Percentiles rank a stretch among this genome's conserved stretches.
These are phyloP conservation scores for Candida dubliniensis DNA, from an alignment of 1,139 yeast species.

Conservation along the genomic window DNA sequence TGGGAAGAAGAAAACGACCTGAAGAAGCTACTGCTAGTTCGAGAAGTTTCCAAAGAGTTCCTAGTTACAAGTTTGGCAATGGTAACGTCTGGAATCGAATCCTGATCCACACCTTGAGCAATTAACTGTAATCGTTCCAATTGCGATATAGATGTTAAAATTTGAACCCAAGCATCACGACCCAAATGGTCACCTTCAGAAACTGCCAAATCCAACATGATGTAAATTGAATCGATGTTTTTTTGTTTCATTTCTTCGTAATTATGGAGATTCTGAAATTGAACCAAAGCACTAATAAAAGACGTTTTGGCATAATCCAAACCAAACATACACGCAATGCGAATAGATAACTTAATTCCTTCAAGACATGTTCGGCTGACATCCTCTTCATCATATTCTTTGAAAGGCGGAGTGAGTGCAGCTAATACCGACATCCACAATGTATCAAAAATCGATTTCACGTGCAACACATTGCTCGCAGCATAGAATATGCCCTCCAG, in stretches of 20 bases:
- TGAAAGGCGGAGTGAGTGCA: slow-evolving; percentile 90
- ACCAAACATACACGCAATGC: slow-evolving; percentile 82
- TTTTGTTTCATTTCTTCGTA: slow-evolving; percentile 76
- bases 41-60: slow-evolving; percentile 53
- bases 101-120: slow-evolving; percentile 86
- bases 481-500: slow-evolving; percentile 35
- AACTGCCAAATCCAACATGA: slow-evolving; percentile 74
- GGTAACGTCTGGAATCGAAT: slow-evolving; percentile 81
- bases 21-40: slow-evolving; percentile 50
- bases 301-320: slow-evolving; percentile 84
- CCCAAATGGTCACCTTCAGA: slow-evolving; percentile 73
- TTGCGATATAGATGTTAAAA: slow-evolving; percentile 82
- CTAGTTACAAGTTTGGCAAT: slow-evolving; percentile 67
- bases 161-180: slow-evolving; percentile 72
- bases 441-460: slow-evolving; percentile 88
- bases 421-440: slow-evolving; percentile 97
- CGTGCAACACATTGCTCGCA: slow-evolving; percentile 85
- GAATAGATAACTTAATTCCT: slow-evolving; percentile 80
- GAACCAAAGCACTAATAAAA: slow-evolving; percentile 85
- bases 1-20: slow-evolving; percentile 35
- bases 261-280: slow-evolving; percentile 79
- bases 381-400: slow-evolving; percentile 80
- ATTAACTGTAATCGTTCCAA: slow-evolving; percentile 86
- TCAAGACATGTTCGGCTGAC: slow-evolving; percentile 73
- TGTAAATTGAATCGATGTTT: slow-evolving; percentile 76